A percentile compares a stretch with the other conserved stretches of the same genome.
Evolutionary conservation across 257 asterid species (phyloP).

Genomic region (Linaria vulgaris): DNA sequence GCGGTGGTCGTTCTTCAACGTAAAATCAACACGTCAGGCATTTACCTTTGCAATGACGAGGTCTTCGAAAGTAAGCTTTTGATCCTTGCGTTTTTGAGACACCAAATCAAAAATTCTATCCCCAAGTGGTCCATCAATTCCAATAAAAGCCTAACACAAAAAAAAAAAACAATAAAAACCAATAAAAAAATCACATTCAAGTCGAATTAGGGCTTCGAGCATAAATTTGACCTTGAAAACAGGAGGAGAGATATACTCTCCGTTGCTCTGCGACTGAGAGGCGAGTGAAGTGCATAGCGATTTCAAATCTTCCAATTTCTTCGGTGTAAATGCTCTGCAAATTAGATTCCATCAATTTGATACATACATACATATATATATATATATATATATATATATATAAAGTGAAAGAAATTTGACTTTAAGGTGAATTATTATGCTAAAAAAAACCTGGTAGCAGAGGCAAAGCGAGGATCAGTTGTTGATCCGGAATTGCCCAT

Average conservation of each 20-base stretch:
- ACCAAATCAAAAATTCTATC: conserved; percentile 76
- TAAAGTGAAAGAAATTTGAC: not conserved
- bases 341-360: too few relatives aligned
- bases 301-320: conserved; percentile 63
- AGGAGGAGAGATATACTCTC: conserved; percentile 45
- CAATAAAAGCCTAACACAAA: conserved; percentile 50
- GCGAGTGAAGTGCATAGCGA: conserved; percentile 71
- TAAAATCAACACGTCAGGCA: too few relatives aligned
- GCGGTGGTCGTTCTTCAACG: too few relatives aligned
- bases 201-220: not conserved
- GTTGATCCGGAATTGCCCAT: conserved; percentile 76
- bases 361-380: not conserved
- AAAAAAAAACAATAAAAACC: not conserved
- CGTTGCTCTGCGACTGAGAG: conserved; percentile 56
- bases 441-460: conserved; percentile 69
- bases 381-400: not conserved
- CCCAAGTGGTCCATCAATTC: conserved; percentile 75
- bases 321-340: conserved; percentile 72
- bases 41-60: conserved; percentile 89
- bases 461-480: conserved; percentile 53
- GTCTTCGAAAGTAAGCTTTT: conserved; percentile 73
- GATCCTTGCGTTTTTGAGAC: conserved; percentile 72
- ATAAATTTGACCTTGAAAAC: conserved; percentile 66
- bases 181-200: not conserved
- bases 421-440: not conserved